Conservation (phyloP, 108 stramenopile genomes). For the Nannochloropsis oceanica region DNA sequence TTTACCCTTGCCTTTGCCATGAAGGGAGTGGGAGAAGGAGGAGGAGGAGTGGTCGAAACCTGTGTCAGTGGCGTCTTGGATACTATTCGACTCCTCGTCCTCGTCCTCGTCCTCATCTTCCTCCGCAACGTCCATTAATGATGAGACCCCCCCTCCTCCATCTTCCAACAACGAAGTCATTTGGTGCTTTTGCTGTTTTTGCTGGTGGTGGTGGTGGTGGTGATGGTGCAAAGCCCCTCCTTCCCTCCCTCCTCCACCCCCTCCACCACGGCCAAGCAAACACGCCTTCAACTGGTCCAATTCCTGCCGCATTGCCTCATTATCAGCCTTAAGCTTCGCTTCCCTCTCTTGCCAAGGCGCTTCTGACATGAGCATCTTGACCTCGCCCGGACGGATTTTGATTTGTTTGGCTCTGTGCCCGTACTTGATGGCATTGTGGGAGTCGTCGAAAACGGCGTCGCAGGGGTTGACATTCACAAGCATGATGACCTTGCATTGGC, state of each 20-base stretch:
- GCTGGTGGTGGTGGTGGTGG: neutral
- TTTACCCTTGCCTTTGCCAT: neutral
- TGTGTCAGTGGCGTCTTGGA: neutral
- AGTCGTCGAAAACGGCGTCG: constrained; percentile 43
- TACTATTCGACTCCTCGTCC: neutral
- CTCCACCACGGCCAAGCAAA: too few relatives aligned
- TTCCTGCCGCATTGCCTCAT: neutral
- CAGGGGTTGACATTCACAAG: constrained; percentile 47
- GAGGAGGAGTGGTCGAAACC: neutral
- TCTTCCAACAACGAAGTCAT: neutral
- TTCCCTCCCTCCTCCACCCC: neutral
- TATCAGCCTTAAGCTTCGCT: neutral
- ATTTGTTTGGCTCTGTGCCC: constrained; percentile 49
- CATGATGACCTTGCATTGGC: constrained; percentile 37
- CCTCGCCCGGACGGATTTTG: constrained; percentile 15
- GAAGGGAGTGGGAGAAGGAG: neutral
- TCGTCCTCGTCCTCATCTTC: neutral
- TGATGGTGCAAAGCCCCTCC: neutral
- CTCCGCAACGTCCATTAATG: neutral
- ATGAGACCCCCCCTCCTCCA: neutral
- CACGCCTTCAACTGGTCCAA: neutral
- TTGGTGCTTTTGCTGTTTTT: neutral
- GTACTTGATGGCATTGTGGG: constrained; percentile 50
- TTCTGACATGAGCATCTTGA: neutral
- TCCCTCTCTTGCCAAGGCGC: neutral